A percentile compares a stretch with the other conserved stretches of the same genome.
phyloP scores from a whole-genome alignment of 2,329 filamentous ascomycete species.

The Sordariomycetes sp. region DNA sequence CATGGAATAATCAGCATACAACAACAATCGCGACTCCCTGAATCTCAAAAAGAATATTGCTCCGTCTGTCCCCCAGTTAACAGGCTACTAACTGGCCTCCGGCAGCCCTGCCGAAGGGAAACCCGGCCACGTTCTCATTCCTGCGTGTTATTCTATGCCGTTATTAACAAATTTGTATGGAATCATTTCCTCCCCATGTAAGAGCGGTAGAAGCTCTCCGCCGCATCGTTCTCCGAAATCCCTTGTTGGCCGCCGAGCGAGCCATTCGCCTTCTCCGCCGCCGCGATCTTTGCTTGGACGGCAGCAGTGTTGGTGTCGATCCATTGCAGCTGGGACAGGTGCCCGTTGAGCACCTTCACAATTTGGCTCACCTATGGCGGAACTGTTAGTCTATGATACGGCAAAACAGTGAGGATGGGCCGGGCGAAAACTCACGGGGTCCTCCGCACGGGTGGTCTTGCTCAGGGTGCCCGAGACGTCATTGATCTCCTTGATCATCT shows the following conservation, averaged over 20 bases:
- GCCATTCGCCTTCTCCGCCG: slow-evolving; percentile 70
- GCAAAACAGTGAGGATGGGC: background rate
- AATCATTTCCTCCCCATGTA: slow-evolving; percentile 63
- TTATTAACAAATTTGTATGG: background rate
- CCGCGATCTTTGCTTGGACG: slow-evolving; percentile 70
- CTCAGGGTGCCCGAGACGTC: slow-evolving; percentile 78
- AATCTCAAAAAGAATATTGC: background rate
- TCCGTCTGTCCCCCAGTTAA: background rate
- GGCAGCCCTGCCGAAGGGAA: background rate
- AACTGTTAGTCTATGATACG: slow-evolving; percentile 9
- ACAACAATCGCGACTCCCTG: background rate
- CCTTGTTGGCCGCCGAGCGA: slow-evolving; percentile 46
- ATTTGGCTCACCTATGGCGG: slow-evolving; percentile 71
- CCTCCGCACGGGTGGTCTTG: slow-evolving; percentile 81
- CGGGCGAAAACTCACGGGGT: slow-evolving; percentile 56
- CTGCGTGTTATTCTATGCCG: background rate
- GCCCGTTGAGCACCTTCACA: slow-evolving; percentile 86
- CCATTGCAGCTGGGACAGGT: slow-evolving; percentile 83
- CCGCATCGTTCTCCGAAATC: slow-evolving; percentile 56
- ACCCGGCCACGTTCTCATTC: background rate
- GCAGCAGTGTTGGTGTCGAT: slow-evolving; percentile 80
- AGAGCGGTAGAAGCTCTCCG: slow-evolving; percentile 84
- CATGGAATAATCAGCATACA: background rate
- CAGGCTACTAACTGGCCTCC: background rate
- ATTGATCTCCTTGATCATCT: slow-evolving; percentile 99